These are phyloP conservation scores for Carex cristatella DNA, from an alignment of 176 grass and related monocot genomes.

Conservation along the genomic window DNA sequence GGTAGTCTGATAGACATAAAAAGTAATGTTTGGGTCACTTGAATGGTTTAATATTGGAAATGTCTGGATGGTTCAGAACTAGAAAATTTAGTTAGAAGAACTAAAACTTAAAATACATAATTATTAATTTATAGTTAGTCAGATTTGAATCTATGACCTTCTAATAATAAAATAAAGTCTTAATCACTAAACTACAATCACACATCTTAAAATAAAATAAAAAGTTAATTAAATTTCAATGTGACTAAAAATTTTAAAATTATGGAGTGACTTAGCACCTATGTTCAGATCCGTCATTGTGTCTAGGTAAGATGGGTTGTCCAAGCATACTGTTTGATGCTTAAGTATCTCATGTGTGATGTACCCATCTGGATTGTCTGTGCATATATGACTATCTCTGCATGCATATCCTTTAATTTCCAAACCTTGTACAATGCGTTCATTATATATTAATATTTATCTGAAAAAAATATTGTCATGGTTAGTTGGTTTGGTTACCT, in stretches of 20 bases:
- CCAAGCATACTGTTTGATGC: not conserved
- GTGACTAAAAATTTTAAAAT: too few relatives aligned
- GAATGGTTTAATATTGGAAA: conserved; percentile 9
- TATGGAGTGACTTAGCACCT: too few relatives aligned
- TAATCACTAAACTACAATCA: too few relatives aligned
- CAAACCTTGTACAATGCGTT: not conserved
- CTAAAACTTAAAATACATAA: too few relatives aligned
- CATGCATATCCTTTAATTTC: not conserved
- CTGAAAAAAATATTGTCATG: not conserved
- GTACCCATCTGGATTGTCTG: not conserved
- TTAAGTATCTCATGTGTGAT: not conserved
- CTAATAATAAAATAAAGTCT: too few relatives aligned
- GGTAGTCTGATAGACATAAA: not conserved
- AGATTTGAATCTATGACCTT: too few relatives aligned
- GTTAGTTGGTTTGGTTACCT: not conserved
- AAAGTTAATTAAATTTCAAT: too few relatives aligned
- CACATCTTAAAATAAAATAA: too few relatives aligned
- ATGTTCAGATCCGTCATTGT: too few relatives aligned
- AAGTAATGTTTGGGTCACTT: not conserved
- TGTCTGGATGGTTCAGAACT: too few relatives aligned
- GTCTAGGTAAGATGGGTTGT: conserved; percentile 1
- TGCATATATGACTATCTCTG: not conserved
- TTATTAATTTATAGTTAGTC: too few relatives aligned
- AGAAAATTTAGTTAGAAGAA: too few relatives aligned
- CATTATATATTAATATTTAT: not conserved